Conservation (phyloP, 2,329 filamentous ascomycete genomes). For the Phoma herbarum region DNA sequence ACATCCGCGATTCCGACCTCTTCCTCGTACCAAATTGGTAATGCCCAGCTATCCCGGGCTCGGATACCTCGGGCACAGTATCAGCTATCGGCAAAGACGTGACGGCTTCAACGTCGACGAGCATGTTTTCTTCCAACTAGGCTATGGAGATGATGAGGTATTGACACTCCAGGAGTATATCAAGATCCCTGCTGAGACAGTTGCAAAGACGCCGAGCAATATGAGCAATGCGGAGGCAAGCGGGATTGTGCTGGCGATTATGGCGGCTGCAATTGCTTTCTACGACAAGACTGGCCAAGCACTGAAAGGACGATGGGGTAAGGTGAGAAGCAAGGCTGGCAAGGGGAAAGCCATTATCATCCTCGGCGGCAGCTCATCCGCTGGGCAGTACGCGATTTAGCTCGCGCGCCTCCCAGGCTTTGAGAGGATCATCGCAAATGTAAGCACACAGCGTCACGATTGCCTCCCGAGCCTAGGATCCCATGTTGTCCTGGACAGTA, state of each 20-base stretch:
- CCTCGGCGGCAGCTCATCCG: constrained; percentile 51
- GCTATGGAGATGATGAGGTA: constrained; percentile 35
- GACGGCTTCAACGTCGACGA: constrained; percentile 29
- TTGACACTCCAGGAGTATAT: constrained; percentile 37
- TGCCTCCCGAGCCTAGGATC: constrained; percentile 49
- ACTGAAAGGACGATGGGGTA: constrained; percentile 24
- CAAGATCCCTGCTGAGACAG: constrained; percentile 27
- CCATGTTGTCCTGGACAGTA: constrained; percentile 18
- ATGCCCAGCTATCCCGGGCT: constrained; percentile 56
- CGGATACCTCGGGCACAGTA: constrained; percentile 57
- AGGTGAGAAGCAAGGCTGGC: constrained; percentile 15
- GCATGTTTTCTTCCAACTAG: constrained; percentile 42
- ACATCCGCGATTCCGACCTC: constrained; percentile 54
- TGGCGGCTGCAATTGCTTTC: constrained; percentile 12
- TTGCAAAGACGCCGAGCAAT: constrained; percentile 39
- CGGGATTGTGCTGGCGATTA: constrained; percentile 16
- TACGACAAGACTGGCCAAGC: constrained; percentile 23
- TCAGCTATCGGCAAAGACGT: constrained; percentile 55
- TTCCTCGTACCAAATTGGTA: constrained; percentile 48
- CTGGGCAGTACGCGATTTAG: constrained; percentile 50
- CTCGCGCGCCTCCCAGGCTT: constrained; percentile 49
- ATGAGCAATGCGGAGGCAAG: constrained; percentile 19
- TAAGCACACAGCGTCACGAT: constrained; percentile 44
- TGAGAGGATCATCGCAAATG: constrained; percentile 46
- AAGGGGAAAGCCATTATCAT: constrained; percentile 45